Percentiles rank a stretch among this genome's conserved stretches.
Evolutionary conservation across 169 alveolate species (phyloP).

Genomic region (Plasmodium relictum): DNA sequence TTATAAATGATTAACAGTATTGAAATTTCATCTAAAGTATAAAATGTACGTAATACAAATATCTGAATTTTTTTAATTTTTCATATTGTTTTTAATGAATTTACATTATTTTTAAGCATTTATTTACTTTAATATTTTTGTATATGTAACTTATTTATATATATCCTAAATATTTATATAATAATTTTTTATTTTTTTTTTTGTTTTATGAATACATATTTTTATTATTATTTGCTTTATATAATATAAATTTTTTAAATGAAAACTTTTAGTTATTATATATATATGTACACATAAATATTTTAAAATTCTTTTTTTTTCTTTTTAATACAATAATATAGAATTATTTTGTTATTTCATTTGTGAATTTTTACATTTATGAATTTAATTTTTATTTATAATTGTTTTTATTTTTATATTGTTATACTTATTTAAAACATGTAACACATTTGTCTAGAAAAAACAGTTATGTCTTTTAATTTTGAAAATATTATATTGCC

Average conservation of each 20-base stretch:
- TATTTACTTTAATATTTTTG: too few species aligned
- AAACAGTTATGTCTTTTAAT: not conserved
- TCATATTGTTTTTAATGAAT: not conserved
- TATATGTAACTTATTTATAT: too few species aligned
- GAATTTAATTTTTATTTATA: not conserved
- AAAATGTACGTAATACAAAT: not conserved
- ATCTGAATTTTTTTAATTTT: not conserved
- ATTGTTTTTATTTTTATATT: not conserved
- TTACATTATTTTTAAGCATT: not conserved
- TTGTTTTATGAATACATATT: too few species aligned
- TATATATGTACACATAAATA: not conserved
- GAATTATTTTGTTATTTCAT: not conserved
- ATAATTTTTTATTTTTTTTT: too few species aligned
- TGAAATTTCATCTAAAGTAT: not conserved
- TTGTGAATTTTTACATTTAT: not conserved
- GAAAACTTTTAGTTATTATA: not conserved
- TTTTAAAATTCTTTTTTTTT: not conserved
- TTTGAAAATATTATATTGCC: not conserved
- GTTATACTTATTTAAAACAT: not conserved
- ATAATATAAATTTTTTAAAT: too few species aligned
- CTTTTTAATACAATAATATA: not conserved
- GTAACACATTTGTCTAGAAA: not conserved
- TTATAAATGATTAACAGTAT: not conserved
- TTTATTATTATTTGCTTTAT: too few species aligned
- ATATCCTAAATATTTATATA: too few species aligned